Evolutionary conservation across 2,329 filamentous ascomycete genomes (phyloP), one percentile per base, ranked within the genome.

Genomic region (Huntiella omanensis): DNA sequence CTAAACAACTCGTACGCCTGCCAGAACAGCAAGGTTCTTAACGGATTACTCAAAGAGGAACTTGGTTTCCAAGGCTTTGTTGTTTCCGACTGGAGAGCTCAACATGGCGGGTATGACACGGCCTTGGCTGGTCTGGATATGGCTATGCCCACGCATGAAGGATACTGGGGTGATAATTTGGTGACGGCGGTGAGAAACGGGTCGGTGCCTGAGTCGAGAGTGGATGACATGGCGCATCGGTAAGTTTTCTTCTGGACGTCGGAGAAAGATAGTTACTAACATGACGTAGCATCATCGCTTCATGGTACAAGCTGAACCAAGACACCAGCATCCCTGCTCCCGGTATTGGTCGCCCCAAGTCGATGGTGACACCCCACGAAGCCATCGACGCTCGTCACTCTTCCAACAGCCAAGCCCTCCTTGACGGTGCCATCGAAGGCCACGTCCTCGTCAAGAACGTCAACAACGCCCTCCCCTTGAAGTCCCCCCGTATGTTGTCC

Each of bases 1-100:
- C 59, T 81, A 55, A 86, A 86, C 59, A 79, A 78, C 59, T 78
- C 71, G 15, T 82, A 81, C 53, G 73, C 66, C 3, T 86, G 80
- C 58, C 68, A 79, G 54, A 85, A 84, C 60, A 75, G 72, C 50
- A 73, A 77, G 50, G 62, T 73, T 0, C 62, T 79, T 40, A 85
- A 85, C 54, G 72, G 75, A 3, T 62, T 84, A 0, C 61, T 85
- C 42, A 85, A 75, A 56, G 67, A 64, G 2, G 71, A 75, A 51
- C 63, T 76, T 1, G 72, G 70, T 2, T 76, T 75, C 52, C 66
- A 74, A 52, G 80, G 80, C 0, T 82, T 77, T 52, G 70, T 83
- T 1, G 69, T 79, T 36, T 69, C 71, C 0, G 80, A 85, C 55
- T 84, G 79, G 77, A 58, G 61, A 32, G 80, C 76, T 1, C 77